These are phyloP conservation scores for Ilex asprella DNA, from an alignment of 257 asterid genomes.

Conservation along the genomic window DNA sequence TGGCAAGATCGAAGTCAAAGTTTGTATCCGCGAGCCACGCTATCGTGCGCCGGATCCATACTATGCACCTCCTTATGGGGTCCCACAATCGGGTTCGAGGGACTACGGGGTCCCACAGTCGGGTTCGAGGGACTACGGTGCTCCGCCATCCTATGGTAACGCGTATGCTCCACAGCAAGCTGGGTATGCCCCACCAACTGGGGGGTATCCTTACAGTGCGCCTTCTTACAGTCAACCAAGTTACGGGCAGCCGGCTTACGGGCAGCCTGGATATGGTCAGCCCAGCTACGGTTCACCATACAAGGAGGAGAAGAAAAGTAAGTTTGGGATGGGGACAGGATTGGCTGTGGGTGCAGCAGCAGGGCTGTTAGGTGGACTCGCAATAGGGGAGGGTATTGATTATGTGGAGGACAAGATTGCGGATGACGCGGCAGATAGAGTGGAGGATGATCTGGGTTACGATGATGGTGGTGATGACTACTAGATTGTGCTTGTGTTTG, in stretches of 20 bases:
- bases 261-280: too few relatives aligned
- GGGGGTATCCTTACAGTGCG: too few relatives aligned
- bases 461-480: neutral
- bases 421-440: conserved; percentile 9
- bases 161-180: too few relatives aligned
- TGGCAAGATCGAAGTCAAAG: conserved; percentile 1
- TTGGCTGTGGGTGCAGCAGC: conserved; percentile 17
- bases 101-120: neutral
- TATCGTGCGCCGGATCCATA: neutral
- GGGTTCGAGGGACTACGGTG: too few relatives aligned
- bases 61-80: conserved; percentile 9
- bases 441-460: conserved; percentile 5
- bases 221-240: too few relatives aligned
- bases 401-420: conserved; percentile 8
- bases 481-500: too few relatives aligned
- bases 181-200: too few relatives aligned
- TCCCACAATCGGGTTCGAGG: neutral
- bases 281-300: neutral
- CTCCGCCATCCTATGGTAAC: too few relatives aligned
- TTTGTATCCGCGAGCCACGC: conserved; percentile 5
- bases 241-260: too few relatives aligned
- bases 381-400: neutral
- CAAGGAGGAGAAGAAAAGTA: conserved; percentile 12
- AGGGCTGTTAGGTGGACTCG: conserved; percentile 14
- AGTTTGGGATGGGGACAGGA: conserved; percentile 10